Base-by-base conservation (phyloP, 164 flowering plant genomes). In the Buxus sempervirens region DNA sequence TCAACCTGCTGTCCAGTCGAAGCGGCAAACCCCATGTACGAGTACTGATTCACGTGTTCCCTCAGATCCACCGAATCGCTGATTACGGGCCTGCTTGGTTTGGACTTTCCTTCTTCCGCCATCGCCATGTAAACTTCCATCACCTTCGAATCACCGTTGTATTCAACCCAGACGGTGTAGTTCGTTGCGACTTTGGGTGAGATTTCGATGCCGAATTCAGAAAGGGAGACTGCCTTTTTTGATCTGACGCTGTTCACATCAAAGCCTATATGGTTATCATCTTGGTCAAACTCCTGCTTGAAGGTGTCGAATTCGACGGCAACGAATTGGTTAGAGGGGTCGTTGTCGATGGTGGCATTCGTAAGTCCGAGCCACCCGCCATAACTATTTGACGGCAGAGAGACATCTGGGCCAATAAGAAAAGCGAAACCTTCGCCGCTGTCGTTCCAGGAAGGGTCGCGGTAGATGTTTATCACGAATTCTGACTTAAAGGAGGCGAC, bases 341-440 rank as follows among this genome's bases (percentile, higher is more conserved):
- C 36, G 0, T 86, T 85, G 49, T 90, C 84, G n/a, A 72, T 72
- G 54, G 80, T 23, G 21, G 79, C 54, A 66, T 88, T 90, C 26
- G 89, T 85, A 38, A 90, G 77, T 36, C 91, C 93, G 3, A 88
- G 80, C 67, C 67, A 90, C 54, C 70, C 82, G 26, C 88, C 93
- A 25, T 67, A 3, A 67, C 93, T 88, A 9, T 49, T 51, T 2
- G 21, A 22, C 0, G 90, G 90, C 0, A 75, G 16, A 15, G n/a
- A 4, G 15, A n/a, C 5, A 41, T 77, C 64, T 0, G 90, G 90
- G 0, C 83, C 83, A 5, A 90, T 77, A 54, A 88, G 8, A 69
- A 90, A 90, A 16, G 96, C 82, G 4, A 90, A 64, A n/a, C 96
- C 96, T 27, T 86, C 85, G 18, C 86, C 96, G 2, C 79, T 32